A percentile compares a stretch with the other conserved stretches of the same genome.
phyloP scores from a whole-genome alignment of 495 filamentous ascomycete genomes.

The Aspergillus carlsbadensis region DNA sequence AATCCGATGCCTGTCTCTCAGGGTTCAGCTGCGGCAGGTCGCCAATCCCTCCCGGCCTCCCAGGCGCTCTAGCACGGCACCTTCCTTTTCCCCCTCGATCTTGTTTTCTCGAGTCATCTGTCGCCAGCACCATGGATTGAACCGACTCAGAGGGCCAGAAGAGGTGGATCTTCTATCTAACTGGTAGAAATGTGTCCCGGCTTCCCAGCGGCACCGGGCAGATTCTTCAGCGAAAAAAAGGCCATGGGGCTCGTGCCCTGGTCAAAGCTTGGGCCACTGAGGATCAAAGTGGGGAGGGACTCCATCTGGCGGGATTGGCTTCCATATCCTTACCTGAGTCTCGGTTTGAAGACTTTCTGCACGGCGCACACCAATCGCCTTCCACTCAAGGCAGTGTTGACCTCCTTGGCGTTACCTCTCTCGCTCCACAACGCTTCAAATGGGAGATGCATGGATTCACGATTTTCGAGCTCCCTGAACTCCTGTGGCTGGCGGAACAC shows the following conservation, averaged over 20 bases:
- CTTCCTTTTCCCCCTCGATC: neutral
- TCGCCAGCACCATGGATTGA: neutral
- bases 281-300: neutral
- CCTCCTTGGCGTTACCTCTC: slow-evolving; percentile 11
- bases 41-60: neutral
- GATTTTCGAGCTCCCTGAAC: neutral
- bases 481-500: slow-evolving; percentile 15
- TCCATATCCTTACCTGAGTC: slow-evolving; percentile 1
- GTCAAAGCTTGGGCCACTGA: neutral
- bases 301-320: neutral
- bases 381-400: slow-evolving; percentile 1
- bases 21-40: neutral
- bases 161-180: neutral
- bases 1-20: neutral
- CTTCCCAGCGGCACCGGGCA: neutral
- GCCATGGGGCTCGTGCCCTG: neutral
- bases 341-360: neutral
- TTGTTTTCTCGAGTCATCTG: neutral
- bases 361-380: slow-evolving; percentile 9
- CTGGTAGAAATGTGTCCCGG: neutral
- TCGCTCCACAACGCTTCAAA: neutral
- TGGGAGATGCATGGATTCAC: neutral
- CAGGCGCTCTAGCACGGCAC: neutral
- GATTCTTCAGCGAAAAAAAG: neutral
- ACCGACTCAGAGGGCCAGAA: neutral